These are phyloP conservation scores for Hawksworthiomyces lignivorus DNA, from an alignment of 2,329 filamentous ascomycete genomes.

Conservation along the genomic window DNA sequence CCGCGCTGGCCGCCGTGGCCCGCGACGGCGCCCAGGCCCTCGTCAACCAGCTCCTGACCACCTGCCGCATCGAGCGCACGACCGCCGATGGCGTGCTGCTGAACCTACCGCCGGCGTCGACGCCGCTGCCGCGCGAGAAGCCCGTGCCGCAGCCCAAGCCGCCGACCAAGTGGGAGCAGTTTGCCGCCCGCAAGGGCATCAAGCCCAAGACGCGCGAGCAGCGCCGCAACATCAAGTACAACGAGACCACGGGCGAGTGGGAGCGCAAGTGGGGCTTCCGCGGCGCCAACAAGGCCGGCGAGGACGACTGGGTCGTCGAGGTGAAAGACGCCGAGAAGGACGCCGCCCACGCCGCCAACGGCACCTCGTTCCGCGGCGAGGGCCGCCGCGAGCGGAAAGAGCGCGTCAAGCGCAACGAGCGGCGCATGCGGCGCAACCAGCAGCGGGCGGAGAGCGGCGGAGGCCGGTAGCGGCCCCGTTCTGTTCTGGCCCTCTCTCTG, in stretches of 20 bases:
- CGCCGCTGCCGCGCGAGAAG: conserved; percentile 80
- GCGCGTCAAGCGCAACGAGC: conserved; percentile 62
- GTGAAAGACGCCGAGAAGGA: conserved; percentile 67
- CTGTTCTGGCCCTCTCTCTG: too few relatives aligned
- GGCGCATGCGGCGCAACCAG: conserved; percentile 61
- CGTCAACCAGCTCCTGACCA: conserved; percentile 88
- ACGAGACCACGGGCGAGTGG: conserved; percentile 81
- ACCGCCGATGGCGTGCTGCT: conserved; percentile 63
- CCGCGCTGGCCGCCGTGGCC: conserved; percentile 61
- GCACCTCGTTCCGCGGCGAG: conserved; percentile 53
- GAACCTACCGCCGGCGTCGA: conserved; percentile 62
- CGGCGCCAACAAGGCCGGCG: conserved; percentile 76
- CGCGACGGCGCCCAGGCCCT: conserved; percentile 87
- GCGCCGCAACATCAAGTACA: conserved; percentile 67
- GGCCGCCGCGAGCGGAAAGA: conserved; percentile 60
- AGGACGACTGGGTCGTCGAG: conserved; percentile 86
- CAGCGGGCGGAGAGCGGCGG: conserved; percentile 36
- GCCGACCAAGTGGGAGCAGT: conserved; percentile 91
- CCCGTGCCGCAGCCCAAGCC: conserved; percentile 73
- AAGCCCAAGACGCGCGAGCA: conserved; percentile 76
- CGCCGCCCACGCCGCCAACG: conserved; percentile 48
- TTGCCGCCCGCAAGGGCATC: conserved; percentile 96
- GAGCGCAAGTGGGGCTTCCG: conserved; percentile 93
- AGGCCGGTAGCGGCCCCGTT: too few relatives aligned
- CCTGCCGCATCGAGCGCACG: conserved; percentile 69